Evolutionary conservation across 192 early-diverging fungal genomes (phyloP).

Genomic region (Podila epigama): DNA sequence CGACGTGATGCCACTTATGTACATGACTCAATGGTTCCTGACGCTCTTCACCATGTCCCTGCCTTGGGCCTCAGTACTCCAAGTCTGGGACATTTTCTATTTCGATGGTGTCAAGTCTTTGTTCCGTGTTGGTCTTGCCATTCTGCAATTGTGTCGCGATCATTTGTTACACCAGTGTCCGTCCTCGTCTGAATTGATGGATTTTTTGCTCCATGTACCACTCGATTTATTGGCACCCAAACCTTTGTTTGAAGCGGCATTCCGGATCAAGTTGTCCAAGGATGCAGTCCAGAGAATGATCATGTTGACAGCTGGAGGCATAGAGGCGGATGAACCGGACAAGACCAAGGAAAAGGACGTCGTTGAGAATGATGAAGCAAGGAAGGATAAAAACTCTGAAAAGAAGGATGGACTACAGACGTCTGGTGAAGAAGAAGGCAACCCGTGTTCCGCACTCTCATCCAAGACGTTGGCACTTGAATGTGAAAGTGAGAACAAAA

Average conservation of each 20-base stretch:
- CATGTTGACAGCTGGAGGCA: constrained; percentile 28
- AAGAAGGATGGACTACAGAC: no score
- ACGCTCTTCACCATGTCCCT: constrained; percentile 87
- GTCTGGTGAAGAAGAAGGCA: no score
- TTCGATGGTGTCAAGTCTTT: constrained; percentile 86
- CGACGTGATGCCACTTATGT: constrained; percentile 87
- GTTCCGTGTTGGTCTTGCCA: constrained; percentile 82
- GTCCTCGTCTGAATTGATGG: constrained; percentile 75
- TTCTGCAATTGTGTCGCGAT: constrained; percentile 67
- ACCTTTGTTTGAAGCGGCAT: constrained; percentile 69
- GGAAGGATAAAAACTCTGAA: no score
- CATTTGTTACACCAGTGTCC: constrained; percentile 80
- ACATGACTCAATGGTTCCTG: constrained; percentile 94
- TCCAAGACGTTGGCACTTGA: no score
- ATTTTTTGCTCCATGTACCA: constrained; percentile 83
- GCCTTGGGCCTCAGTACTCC: constrained; percentile 87
- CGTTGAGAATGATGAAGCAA: background rate
- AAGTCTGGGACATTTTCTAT: constrained; percentile 94
- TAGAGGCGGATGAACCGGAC: constrained; percentile 22
- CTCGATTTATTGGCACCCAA: constrained; percentile 67
- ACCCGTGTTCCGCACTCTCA: no score
- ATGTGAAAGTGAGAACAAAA: no score
- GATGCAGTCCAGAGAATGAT: constrained; percentile 45
- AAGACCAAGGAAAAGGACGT: background rate
- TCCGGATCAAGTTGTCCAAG: constrained; percentile 69